Evolutionary conservation across 1,284 basidiomycete genomes (phyloP).

Genomic region (Cryptococcus hybrid): DNA sequence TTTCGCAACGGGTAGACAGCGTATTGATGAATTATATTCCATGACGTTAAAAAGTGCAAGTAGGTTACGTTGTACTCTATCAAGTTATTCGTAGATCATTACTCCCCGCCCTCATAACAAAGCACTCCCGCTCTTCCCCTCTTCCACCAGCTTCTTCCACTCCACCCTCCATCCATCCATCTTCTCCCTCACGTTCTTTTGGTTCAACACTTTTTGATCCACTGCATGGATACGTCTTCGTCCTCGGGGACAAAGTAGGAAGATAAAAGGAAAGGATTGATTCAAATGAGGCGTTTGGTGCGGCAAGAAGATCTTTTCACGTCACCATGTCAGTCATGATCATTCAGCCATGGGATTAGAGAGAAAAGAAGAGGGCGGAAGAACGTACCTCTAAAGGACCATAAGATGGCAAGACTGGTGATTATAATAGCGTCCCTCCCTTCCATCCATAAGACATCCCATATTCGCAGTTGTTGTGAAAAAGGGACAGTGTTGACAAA

Average conservation of each 20-base stretch:
- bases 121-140: constrained; percentile 29
- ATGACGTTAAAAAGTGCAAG: no score
- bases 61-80: no score
- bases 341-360: not conserved
- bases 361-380: not conserved
- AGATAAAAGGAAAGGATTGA: constrained; percentile 82
- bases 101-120: constrained; percentile 22
- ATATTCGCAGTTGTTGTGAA: constrained; percentile 87
- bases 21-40: no score
- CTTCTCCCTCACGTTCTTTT: constrained; percentile 65
- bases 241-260: constrained; percentile 89
- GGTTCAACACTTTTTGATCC: constrained; percentile 71
- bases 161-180: constrained; percentile 56
- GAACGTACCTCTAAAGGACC: constrained; percentile 71
- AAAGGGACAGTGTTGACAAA: constrained; percentile 96
- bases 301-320: constrained; percentile 19
- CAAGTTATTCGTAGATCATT: no score
- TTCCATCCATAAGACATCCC: constrained; percentile 90
- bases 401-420: constrained; percentile 81
- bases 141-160: constrained; percentile 33
- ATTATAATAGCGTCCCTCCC: constrained; percentile 86
- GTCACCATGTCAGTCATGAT: no score
- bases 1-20: no score
- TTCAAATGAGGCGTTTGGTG: constrained; percentile 72
- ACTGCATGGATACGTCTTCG: constrained; percentile 73